Conservation (phyloP, 805 yeast genomes). For the Jamesozyma hellenica region DNA sequence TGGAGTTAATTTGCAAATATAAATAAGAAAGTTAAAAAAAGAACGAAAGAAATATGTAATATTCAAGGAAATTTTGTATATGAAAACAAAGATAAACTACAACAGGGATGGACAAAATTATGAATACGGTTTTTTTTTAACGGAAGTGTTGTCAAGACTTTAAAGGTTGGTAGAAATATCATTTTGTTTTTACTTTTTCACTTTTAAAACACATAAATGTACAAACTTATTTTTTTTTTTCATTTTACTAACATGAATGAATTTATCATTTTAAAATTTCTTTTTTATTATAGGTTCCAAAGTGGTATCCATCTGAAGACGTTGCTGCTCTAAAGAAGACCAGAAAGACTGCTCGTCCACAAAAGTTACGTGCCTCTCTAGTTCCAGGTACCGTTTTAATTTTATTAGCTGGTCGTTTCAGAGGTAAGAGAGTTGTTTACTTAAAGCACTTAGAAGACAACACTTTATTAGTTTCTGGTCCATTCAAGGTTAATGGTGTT, state of each 20-base stretch:
- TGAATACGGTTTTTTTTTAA: too few relatives aligned
- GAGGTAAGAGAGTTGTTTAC: slow-evolving; percentile 99
- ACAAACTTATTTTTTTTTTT: neutral
- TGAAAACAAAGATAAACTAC: too few relatives aligned
- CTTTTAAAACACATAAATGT: too few relatives aligned
- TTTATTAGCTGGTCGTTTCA: slow-evolving; percentile 97
- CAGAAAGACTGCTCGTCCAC: slow-evolving; percentile 88
- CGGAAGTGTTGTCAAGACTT: too few relatives aligned
- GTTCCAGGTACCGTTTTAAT: slow-evolving; percentile 97
- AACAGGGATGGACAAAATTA: too few relatives aligned
- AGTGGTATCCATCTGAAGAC: slow-evolving; percentile 92
- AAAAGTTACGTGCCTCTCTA: slow-evolving; percentile 88
- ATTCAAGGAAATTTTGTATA: too few relatives aligned
- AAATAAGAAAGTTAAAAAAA: too few relatives aligned
- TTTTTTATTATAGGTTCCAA: slow-evolving; percentile 48
- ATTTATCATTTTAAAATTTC: too few relatives aligned
- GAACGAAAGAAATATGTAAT: too few relatives aligned
- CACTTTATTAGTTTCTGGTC: slow-evolving; percentile 95
- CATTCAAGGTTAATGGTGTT: slow-evolving; percentile 99
- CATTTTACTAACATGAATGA: neutral
- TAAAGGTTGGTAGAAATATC: too few relatives aligned
- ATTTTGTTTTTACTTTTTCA: too few relatives aligned
- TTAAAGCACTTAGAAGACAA: slow-evolving; percentile 95
- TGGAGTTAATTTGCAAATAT: too few relatives aligned
- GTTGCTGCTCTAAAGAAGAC: slow-evolving; percentile 77